Conservation (phyloP, 202 grass and related monocot genomes). For the Dendrocalamus latiflorus region DNA sequence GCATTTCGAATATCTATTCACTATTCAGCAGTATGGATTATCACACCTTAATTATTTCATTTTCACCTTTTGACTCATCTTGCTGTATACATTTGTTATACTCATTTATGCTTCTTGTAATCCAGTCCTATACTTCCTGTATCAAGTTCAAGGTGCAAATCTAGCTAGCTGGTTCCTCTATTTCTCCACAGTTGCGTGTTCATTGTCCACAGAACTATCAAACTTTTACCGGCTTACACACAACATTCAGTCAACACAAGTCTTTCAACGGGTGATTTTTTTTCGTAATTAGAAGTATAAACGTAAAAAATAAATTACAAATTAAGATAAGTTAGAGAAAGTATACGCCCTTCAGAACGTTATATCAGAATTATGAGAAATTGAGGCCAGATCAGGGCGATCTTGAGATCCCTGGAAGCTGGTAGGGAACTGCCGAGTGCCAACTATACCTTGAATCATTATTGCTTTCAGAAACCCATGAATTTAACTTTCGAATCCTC, state of each 20-base stretch:
- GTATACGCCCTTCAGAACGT: neutral
- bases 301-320: neutral
- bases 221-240: neutral
- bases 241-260: neutral
- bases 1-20: neutral
- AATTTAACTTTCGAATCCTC: neutral
- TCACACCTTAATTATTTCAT: neutral
- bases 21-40: neutral
- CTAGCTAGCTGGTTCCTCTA: neutral
- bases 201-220: neutral
- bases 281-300: neutral
- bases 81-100: neutral
- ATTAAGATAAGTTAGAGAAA: neutral
- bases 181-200: neutral
- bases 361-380: neutral
- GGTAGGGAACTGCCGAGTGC: neutral
- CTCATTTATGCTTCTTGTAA: neutral
- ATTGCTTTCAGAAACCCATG: neutral
- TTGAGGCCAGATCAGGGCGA: neutral
- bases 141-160: neutral
- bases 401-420: slow-evolving; percentile 3
- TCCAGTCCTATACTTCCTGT: neutral
- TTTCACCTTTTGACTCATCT: neutral
- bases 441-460: neutral
- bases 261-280: neutral